Conservation (phyloP, 2,329 filamentous ascomycete genomes). For the Knufia petricola region DNA sequence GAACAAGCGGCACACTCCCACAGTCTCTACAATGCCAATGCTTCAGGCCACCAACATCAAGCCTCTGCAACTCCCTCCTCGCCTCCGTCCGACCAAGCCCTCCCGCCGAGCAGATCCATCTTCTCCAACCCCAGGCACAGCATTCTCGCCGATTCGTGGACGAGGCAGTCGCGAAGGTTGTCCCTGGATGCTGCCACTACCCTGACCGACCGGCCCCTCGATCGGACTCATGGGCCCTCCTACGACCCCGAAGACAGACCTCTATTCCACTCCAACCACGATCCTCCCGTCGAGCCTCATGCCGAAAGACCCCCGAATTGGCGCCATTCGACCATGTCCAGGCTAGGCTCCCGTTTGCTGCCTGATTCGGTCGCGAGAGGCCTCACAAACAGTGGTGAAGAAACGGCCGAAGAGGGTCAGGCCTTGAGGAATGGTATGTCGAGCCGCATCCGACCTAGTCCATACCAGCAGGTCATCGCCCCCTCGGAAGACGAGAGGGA, state of each 20-base stretch:
- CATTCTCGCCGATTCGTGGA: slow-evolving; percentile 6
- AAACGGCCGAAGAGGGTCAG: slow-evolving; percentile 36
- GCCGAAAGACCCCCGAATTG: slow-evolving; percentile 14
- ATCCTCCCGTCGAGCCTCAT: slow-evolving; percentile 26
- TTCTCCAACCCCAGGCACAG: slow-evolving; percentile 7
- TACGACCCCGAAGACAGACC: slow-evolving; percentile 31
- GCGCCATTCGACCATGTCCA: slow-evolving; percentile 39
- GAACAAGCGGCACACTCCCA: neutral
- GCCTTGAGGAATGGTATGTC: slow-evolving; percentile 36
- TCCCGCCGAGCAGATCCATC: slow-evolving; percentile 24
- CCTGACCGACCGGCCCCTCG: neutral
- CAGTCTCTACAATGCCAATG: neutral
- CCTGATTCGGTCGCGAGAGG: slow-evolving; percentile 37
- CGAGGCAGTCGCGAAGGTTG: slow-evolving; percentile 2
- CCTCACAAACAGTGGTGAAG: slow-evolving; percentile 36
- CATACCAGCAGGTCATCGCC: slow-evolving; percentile 15
- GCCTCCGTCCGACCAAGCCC: neutral
- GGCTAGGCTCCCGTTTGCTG: slow-evolving; percentile 39
- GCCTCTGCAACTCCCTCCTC: neutral
- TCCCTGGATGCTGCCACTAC: neutral
- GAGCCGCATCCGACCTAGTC: slow-evolving; percentile 24
- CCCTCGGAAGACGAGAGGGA: slow-evolving; percentile 13
- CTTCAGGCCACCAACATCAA: neutral
- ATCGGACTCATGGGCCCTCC: neutral
- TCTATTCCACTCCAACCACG: slow-evolving; percentile 23